Evolutionary conservation across 345 rosid genomes (phyloP).

Genomic region (Alliaria petiolata): DNA sequence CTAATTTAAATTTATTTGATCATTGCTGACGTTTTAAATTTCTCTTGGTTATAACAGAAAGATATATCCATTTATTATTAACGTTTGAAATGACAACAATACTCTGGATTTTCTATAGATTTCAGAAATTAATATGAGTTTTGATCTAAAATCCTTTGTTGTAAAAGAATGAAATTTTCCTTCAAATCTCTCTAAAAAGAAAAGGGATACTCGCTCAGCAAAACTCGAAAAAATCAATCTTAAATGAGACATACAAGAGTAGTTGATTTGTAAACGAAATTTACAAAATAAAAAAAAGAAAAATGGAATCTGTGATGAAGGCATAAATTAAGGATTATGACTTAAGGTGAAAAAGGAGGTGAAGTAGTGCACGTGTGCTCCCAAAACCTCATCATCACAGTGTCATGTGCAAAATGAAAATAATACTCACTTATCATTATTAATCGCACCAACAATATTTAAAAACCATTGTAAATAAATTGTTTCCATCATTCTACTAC

Average conservation of each 20-base stretch:
- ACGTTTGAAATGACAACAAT: no score
- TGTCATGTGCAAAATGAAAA: conserved; percentile 27
- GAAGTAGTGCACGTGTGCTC: conserved; percentile 30
- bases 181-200: neutral
- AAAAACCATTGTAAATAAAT: neutral
- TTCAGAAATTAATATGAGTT: no score
- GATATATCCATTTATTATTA: no score
- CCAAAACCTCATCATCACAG: conserved; percentile 29
- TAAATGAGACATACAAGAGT: neutral
- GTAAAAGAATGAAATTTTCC: neutral
- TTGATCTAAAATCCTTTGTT: no score
- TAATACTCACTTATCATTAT: conserved; percentile 9
- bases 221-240: neutral
- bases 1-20: no score
- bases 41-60: no score
- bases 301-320: conserved; percentile 3
- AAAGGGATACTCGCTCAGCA: neutral
- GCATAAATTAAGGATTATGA: conserved; percentile 16
- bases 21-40: no score
- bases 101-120: no score
- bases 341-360: neutral
- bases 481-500: conserved; percentile 21
- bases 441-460: conserved; percentile 4
- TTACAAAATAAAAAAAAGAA: neutral
- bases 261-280: no score